A percentile compares a stretch with the other conserved stretches of the same genome.
Evolutionary conservation across 495 filamentous ascomycete genomes (phyloP).

Genomic region (Ramalina peruviana): DNA sequence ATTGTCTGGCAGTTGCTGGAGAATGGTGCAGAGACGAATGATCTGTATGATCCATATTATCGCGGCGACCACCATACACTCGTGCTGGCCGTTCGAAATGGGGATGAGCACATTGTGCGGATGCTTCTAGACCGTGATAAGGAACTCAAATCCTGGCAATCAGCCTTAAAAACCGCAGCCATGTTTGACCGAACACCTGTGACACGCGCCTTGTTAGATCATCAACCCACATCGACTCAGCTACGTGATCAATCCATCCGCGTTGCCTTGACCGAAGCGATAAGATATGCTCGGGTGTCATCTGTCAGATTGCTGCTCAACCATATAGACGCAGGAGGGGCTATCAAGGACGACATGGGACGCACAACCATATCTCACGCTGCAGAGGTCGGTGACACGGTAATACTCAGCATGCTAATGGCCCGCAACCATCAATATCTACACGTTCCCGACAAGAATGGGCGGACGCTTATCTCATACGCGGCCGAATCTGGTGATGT

Average conservation of each 20-base stretch:
- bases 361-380: slow-evolving; percentile 2
- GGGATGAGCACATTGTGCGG: too few relatives aligned
- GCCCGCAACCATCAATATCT: neutral
- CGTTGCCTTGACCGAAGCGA: too few relatives aligned
- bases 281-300: neutral
- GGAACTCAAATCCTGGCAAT: neutral
- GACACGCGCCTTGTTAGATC: slow-evolving; percentile 11
- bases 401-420: slow-evolving; percentile 6
- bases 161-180: slow-evolving; percentile 15
- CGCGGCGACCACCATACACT: too few relatives aligned
- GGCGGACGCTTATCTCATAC: slow-evolving; percentile 1
- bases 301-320: neutral
- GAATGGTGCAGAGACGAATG: too few relatives aligned
- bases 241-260: too few relatives aligned
- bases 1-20: too few relatives aligned
- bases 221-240: neutral
- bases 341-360: slow-evolving; percentile 1
- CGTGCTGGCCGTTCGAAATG: too few relatives aligned
- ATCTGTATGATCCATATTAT: too few relatives aligned
- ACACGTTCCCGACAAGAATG: neutral
- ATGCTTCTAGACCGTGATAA: neutral
- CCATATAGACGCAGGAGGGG: neutral
- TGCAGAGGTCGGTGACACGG: neutral
- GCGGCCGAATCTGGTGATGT: neutral
- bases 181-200: slow-evolving; percentile 12